Conservation (phyloP, 2,329 filamentous ascomycete genomes). For the Colletotrichum endophyticum region DNA sequence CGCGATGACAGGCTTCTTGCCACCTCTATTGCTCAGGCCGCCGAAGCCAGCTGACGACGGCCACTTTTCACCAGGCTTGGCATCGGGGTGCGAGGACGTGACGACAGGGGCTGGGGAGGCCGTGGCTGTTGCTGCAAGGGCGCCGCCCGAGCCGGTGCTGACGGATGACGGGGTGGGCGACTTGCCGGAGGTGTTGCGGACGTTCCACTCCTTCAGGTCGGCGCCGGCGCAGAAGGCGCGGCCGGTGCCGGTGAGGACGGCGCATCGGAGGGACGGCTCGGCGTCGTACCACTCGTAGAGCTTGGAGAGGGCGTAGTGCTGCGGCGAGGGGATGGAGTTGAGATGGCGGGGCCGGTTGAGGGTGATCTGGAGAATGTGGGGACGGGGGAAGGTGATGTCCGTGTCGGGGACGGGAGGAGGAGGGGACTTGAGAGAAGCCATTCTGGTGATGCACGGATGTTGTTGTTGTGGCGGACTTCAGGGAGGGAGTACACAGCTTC, state of each 20-base stretch:
- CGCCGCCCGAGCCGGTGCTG: neutral
- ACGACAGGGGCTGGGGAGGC: neutral
- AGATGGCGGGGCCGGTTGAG: slow-evolving; percentile 63
- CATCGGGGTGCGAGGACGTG: neutral
- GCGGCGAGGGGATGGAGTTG: slow-evolving; percentile 58
- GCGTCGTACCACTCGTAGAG: slow-evolving; percentile 63
- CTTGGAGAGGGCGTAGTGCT: slow-evolving; percentile 52
- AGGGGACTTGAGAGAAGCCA: neutral
- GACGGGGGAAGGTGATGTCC: slow-evolving; percentile 52
- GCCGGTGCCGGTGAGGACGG: slow-evolving; percentile 67
- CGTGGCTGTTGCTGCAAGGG: neutral
- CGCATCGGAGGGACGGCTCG: slow-evolving; percentile 65
- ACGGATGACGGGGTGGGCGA: neutral
- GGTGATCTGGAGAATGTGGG: slow-evolving; percentile 63
- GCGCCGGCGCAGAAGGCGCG: slow-evolving; percentile 72
- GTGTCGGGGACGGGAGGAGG: neutral
- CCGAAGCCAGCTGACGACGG: slow-evolving; percentile 13
- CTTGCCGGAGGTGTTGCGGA: slow-evolving; percentile 37
- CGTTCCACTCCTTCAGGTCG: slow-evolving; percentile 69
- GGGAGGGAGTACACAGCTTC: neutral
- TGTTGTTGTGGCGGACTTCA: neutral
- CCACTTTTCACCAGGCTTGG: slow-evolving; percentile 9
- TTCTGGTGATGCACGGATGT: neutral
- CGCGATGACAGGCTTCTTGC: slow-evolving; percentile 77
- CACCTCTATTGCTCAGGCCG: slow-evolving; percentile 63